phyloP scores from a whole-genome alignment of 163 green algal species.

The Scenedesmus sp. region DNA sequence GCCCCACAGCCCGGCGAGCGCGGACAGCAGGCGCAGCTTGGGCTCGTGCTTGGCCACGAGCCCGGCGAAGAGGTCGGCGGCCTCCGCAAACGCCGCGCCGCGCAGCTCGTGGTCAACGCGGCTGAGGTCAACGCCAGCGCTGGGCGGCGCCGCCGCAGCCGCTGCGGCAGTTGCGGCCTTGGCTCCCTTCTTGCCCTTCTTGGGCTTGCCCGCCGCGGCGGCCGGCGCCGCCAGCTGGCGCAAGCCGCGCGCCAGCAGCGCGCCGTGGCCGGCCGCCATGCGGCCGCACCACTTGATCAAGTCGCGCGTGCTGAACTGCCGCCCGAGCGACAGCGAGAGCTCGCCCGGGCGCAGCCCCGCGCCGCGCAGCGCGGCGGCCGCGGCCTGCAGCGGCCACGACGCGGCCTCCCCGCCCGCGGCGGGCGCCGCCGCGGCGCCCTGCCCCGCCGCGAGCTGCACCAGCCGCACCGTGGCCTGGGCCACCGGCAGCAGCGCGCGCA shows the following conservation, averaged over 20 bases:
- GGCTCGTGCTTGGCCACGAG: conserved; percentile 60
- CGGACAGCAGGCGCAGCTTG: conserved; percentile 66
- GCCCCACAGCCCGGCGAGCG: conserved; percentile 39
- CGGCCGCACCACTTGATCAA: conserved; percentile 87
- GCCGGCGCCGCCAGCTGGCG: not conserved
- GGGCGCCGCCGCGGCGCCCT: conserved; percentile 23
- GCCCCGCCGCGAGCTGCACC: conserved; percentile 61
- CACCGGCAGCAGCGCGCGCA: conserved; percentile 73
- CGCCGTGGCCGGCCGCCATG: conserved; percentile 55
- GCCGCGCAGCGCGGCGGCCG: conserved; percentile 44
- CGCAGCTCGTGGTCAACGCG: conserved; percentile 57
- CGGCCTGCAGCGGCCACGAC: conserved; percentile 45
- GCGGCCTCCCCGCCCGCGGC: conserved; percentile 1
- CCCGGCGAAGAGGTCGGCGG: conserved; percentile 79
- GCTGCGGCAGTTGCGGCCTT: not conserved
- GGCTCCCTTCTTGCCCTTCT: not conserved
- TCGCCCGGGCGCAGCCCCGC: conserved; percentile 51
- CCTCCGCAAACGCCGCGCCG: conserved; percentile 77
- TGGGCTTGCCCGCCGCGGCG: conserved; percentile 2
- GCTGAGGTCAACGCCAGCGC: conserved; percentile 21
- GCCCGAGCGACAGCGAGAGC: conserved; percentile 64
- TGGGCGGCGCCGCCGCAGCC: conserved; percentile 21
- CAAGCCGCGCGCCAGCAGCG: conserved; percentile 16
- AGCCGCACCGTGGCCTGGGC: conserved; percentile 71
- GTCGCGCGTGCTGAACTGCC: conserved; percentile 76